Evolutionary conservation across 2,329 filamentous ascomycete genomes (phyloP), one percentile per base, ranked within the genome.

Genomic region (Paecilomyces variotii): DNA sequence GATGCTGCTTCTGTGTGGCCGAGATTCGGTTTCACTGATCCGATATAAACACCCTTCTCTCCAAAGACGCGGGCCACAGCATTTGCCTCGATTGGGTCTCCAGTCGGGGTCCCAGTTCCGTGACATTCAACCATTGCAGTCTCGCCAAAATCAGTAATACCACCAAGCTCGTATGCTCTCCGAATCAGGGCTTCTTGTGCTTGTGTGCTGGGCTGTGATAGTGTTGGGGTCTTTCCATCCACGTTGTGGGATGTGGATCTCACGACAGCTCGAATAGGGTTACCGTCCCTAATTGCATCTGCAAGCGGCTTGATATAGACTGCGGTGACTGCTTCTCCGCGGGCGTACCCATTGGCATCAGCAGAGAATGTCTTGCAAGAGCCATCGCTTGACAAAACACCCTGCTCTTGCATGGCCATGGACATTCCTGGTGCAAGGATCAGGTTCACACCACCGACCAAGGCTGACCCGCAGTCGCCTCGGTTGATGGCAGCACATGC

Each of bases 1-100:
- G 83, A 83, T 2, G 81, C 82, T 11, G 82, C 79, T 65, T 85
- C 82, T 0, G 76, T 75, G 59, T 82, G 80, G 25, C 32, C 80
- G 26, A 63, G 11, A 24, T 62, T 63, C 0, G 62, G 57, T 25
- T 63, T 63, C 32, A 64, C 58, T 2, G 60, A 59, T 11, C 60
- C 32, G 32, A 34, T 34, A 11, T 3, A 4, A 2, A 34, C 9
- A 10, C 32, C 32, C 6, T 2, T 9, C 2, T 34, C 32, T 2
- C 32, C 32, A 34, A 34, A 34, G 32, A 5, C 4, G 4, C 32
- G 32, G 9, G 32, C 32, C 4, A 34, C 9, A 9, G 32, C 4
- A 7, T 34, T 34, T 7, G 9, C 6, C 6, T 34, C 32, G 1
- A 34, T 34, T 9, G 32, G 32, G 32, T 34, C 32, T 2, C 32